These are phyloP conservation scores for Cicer pinnatifidum DNA, from an alignment of 306 rosid species.

Conservation along the genomic window DNA sequence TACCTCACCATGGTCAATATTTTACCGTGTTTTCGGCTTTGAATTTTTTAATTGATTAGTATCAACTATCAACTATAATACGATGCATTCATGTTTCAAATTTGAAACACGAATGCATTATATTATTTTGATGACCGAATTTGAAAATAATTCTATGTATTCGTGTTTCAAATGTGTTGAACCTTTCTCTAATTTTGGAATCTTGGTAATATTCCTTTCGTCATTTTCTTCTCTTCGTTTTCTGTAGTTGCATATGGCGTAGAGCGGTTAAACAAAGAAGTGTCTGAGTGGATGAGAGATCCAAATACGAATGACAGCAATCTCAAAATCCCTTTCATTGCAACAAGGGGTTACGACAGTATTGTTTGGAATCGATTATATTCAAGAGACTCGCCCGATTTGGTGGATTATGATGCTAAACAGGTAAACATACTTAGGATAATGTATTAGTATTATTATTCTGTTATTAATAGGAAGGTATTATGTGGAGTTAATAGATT, in stretches of 20 bases:
- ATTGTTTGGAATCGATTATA: constrained; percentile 96
- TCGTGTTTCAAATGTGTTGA: constrained; percentile 37
- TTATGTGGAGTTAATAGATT: background rate
- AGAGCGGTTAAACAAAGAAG: constrained; percentile 85
- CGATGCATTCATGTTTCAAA: constrained; percentile 35
- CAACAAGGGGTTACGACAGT: constrained; percentile 90
- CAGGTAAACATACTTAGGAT: constrained; percentile 57
- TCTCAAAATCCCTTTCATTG: constrained; percentile 70
- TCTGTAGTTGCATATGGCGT: constrained; percentile 78
- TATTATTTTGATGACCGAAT: no score
- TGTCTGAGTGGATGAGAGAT: constrained; percentile 89
- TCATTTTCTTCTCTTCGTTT: constrained; percentile 24
- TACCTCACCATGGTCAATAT: constrained; percentile 92
- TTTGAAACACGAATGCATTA: background rate
- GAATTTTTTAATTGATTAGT: background rate
- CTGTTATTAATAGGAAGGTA: background rate
- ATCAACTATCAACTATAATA: constrained; percentile 6
- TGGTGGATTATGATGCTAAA: constrained; percentile 61
- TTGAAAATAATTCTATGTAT: constrained; percentile 7
- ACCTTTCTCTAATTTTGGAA: constrained; percentile 42
- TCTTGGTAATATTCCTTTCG: constrained; percentile 41
- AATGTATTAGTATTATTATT: background rate
- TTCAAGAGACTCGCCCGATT: constrained; percentile 73
- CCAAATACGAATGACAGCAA: constrained; percentile 48
- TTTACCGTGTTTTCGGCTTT: constrained; percentile 28